Conservation (phyloP, 768 basidiomycete genomes). For the Rubroboletus pulcherrimus region DNA sequence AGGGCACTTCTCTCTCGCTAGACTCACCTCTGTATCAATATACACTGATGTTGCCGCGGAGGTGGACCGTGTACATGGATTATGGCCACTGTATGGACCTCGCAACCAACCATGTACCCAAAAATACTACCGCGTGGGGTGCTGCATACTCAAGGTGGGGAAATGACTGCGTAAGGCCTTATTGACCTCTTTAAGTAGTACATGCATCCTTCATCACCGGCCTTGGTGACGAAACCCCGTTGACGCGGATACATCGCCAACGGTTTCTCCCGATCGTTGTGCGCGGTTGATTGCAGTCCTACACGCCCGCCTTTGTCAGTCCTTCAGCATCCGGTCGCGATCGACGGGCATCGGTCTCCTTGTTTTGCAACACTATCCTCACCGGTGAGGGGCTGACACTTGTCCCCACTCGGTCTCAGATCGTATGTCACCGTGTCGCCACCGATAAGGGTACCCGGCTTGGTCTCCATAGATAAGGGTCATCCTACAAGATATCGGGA, state of each 20-base stretch:
- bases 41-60: background rate
- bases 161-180: background rate
- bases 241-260: background rate
- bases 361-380: background rate
- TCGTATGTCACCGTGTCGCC: background rate
- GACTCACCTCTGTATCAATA: background rate
- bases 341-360: background rate
- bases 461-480: background rate
- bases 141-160: background rate
- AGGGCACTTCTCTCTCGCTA: background rate
- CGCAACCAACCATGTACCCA: background rate
- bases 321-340: background rate
- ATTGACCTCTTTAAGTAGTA: background rate
- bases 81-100: background rate
- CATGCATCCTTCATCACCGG: background rate
- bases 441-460: background rate
- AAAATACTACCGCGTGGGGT: no score
- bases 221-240: background rate
- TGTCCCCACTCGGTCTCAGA: background rate
- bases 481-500: background rate
- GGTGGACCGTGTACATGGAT: background rate
- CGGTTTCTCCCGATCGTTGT: background rate
- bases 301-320: background rate
- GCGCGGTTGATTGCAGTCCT: background rate
- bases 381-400: background rate